Evolutionary conservation across 2,329 filamentous ascomycete genomes (phyloP), one percentile per base, ranked within the genome.

Genomic region (Aspergillus tamarii): DNA sequence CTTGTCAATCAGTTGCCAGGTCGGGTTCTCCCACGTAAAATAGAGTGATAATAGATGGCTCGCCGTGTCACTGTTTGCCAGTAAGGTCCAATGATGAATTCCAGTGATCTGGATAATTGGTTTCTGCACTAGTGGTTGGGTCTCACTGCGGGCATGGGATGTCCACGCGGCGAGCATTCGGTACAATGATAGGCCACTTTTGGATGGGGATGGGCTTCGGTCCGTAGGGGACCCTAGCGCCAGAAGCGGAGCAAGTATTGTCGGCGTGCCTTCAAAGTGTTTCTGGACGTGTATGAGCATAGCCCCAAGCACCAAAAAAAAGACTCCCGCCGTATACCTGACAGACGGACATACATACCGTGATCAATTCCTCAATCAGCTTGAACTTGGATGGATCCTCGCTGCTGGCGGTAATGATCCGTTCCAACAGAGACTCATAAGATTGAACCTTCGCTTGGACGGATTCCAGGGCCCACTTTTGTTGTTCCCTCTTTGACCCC

Each of bases 11-110:
- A 72, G 62, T 36, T 71, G 65, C 70, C 70, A 72, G 19, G 65
- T 69, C 7, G 70, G 67, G 19, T 72, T 72, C 56, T 72, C 70
- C 70, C 70, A 72, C 16, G 65, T 64, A 43, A 72, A 72, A 54
- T 70, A 72, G 12, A 71, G 64, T 4, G 69, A 71, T 7, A 72
- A 53, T 11, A 72, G 58, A 30, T 72, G 70, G 14, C 70, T 71
- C 1, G 70, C 70, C 4, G 64, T 64, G 43, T 70, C 68, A 48
- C 68, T 66, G 23, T 69, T 64, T 3, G 67, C 66, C 4, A 72
- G 64, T 9, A 56, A 61, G 10, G 68, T 70, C 70, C 70, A 72
- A 26, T 59, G 43, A 11, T 68, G 58, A n/a, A 70, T 67, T 9
- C 59, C 64, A 7, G 53, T 70, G 14, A 64, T 59, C 34, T 61